Base-by-base conservation (phyloP, 1,139 yeast genomes). In the Nakaseomyces kungkrabaensis region DNA sequence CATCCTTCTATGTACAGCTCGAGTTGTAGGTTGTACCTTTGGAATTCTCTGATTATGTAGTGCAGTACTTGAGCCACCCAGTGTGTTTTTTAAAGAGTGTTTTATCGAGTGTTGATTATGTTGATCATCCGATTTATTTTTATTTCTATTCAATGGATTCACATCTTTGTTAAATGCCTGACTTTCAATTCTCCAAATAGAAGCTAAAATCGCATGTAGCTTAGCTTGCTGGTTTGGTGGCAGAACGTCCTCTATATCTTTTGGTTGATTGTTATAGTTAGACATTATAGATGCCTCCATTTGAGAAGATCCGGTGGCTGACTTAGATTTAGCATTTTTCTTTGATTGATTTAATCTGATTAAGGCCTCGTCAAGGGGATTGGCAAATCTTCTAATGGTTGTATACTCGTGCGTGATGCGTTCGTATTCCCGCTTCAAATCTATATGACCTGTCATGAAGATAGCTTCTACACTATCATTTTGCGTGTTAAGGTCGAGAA, bases 381-480 rank as follows among this genome's bases (percentile, higher is more conserved):
- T 85, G 38, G 72, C 69, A 62, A 82, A 78, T 54, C 94, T 72
- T 57, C 89, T 70, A 0, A 84, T 83, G 56, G 80, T 84, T 49
- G 81, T 70, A 57, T 81, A 85, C 59, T 86, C 95, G 54, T 89
- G 72, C 25, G 88, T 79, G 44, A 85, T 74, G 53, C 88, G 72
- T 61, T 86, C 95, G 62, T 79, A 84, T 59, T 85, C 95, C 10
- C 87, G 77, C 55, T 89, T 73, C 17, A 81, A 76, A 54, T 81
- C 89, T 47, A 79, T 76, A 34, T 80, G 79, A 22, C 60, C 74
- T 67, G 59, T 77, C 79, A 76, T 74, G 53, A 76, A 67, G 9
- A 63, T 55, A 1, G 64, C 45, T 17, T 56, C 62, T 25, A 51
- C 50, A 24, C 55, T 51, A 10, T 60, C 59, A 47, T 55, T 59